These are phyloP conservation scores for Plectranthus barbatus DNA, from an alignment of 257 asterid species.

Conservation along the genomic window DNA sequence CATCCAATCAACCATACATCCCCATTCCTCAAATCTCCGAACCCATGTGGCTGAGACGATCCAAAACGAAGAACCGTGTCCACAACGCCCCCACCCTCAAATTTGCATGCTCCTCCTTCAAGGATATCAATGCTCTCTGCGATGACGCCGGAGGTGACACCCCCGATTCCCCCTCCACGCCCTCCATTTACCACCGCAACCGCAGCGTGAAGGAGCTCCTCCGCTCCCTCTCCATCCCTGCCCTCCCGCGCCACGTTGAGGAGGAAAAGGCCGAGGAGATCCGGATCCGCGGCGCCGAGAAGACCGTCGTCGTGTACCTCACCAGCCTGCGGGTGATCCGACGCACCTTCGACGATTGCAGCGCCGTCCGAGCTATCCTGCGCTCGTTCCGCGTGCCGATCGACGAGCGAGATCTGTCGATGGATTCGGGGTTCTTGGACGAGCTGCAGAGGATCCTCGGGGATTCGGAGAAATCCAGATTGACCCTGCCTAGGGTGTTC, in stretches of 20 bases:
- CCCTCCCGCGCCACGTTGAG: not conserved
- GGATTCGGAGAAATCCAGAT: slow-evolving; percentile 30
- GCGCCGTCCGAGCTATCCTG: slow-evolving; percentile 53
- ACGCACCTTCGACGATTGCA: slow-evolving; percentile 82
- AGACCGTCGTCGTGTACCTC: slow-evolving; percentile 59
- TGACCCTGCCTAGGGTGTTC: slow-evolving; percentile 74
- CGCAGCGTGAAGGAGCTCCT: slow-evolving; percentile 48
- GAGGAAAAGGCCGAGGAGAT: slow-evolving; percentile 23
- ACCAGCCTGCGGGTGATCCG: slow-evolving; percentile 83
- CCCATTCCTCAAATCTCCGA: slow-evolving; percentile 14
- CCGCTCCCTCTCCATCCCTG: slow-evolving; percentile 42
- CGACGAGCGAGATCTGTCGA: slow-evolving; percentile 88
- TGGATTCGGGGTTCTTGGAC: slow-evolving; percentile 62
- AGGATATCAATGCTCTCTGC: slow-evolving; percentile 57
- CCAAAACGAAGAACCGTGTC: slow-evolving; percentile 48
- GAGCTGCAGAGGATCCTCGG: slow-evolving; percentile 70
- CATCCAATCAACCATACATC: not conserved
- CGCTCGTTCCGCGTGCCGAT: slow-evolving; percentile 59
- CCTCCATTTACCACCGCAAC: slow-evolving; percentile 62
- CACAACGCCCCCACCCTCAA: slow-evolving; percentile 31
- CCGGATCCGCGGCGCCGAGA: slow-evolving; percentile 63
- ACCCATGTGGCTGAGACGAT: slow-evolving; percentile 78
- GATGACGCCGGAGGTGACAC: slow-evolving; percentile 23
- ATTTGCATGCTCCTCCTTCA: slow-evolving; percentile 74
- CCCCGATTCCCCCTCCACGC: slow-evolving; percentile 17